Evolutionary conservation across 208 protist species (phyloP).

Genomic region (Wallacemonas collosoma): DNA sequence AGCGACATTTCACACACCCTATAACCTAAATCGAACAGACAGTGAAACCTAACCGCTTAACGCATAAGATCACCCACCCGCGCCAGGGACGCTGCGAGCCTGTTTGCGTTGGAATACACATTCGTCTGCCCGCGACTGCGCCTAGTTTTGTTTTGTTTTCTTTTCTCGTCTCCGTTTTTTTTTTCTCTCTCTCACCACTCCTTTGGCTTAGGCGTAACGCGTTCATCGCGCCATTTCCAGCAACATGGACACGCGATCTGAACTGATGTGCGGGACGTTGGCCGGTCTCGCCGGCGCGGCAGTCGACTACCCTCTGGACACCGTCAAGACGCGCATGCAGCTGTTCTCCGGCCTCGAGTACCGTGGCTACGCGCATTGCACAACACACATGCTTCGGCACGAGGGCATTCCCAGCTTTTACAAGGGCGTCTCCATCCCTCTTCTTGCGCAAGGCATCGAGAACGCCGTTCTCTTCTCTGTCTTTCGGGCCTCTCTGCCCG

Average conservation of each 20-base stretch:
- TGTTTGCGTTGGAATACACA: too few relatives aligned
- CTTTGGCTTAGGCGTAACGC: not conserved
- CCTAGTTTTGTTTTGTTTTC: conserved; percentile 19
- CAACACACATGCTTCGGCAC: conserved; percentile 26
- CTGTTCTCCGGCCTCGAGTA: conserved; percentile 25
- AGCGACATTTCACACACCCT: too few relatives aligned
- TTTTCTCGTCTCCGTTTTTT: conserved; percentile 19
- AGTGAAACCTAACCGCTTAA: too few relatives aligned
- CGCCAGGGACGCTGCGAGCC: too few relatives aligned
- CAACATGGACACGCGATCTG: conserved; percentile 24
- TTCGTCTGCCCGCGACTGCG: not conserved
- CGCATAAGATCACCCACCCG: too few relatives aligned
- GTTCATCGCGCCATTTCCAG: not conserved
- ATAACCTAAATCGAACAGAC: too few relatives aligned
- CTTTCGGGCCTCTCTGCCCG: conserved; percentile 29
- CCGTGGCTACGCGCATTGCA: conserved; percentile 45
- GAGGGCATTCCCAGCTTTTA: conserved; percentile 74
- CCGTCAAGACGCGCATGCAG: conserved; percentile 83
- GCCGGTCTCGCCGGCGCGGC: conserved; percentile 64
- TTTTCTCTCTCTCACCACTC: conserved; percentile 3
- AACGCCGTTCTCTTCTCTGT: conserved; percentile 62
- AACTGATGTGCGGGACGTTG: conserved; percentile 59
- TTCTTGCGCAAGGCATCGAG: conserved; percentile 53
- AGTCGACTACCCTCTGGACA: conserved; percentile 88
- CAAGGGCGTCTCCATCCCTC: conserved; percentile 60